Percentiles rank a stretch among this genome's conserved stretches.
These are phyloP conservation scores for Camellia sinensis DNA, from an alignment of 148 eudicot species.

Conservation along the genomic window DNA sequence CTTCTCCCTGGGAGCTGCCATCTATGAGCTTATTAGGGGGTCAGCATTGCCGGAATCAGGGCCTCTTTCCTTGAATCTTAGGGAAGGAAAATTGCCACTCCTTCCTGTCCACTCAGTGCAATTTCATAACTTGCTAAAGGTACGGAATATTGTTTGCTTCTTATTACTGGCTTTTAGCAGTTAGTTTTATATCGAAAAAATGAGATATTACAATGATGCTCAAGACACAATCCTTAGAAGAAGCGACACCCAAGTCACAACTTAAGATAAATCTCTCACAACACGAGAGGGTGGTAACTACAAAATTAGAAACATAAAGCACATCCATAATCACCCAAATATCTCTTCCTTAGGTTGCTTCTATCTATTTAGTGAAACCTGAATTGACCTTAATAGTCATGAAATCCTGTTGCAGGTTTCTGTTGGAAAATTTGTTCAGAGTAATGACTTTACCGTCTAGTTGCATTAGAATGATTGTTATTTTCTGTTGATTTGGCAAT, in stretches of 20 bases:
- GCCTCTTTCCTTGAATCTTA: constrained; percentile 43
- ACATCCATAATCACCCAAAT: no score
- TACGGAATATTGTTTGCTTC: constrained; percentile 16
- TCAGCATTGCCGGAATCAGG: constrained; percentile 56
- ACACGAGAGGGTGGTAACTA: no score
- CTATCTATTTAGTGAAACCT: no score
- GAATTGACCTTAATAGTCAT: no score
- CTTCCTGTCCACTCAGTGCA: constrained; percentile 68
- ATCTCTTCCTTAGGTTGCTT: no score
- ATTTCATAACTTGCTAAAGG: constrained; percentile 76
- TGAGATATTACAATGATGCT: no score
- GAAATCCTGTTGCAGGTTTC: neutral
- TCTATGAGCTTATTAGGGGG: constrained; percentile 70
- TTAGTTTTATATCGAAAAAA: no score
- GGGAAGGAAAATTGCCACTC: constrained; percentile 73
- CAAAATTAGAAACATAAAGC: no score
- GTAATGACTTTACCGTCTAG: neutral
- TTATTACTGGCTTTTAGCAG: neutral
- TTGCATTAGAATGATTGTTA: neutral
- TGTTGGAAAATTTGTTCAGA: neutral
- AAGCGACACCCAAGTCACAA: no score
- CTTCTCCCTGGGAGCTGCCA: constrained; percentile 73
- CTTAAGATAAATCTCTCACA: no score
- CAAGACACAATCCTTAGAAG: no score
- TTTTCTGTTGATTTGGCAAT: constrained; percentile 13